A percentile compares a stretch with the other conserved stretches of the same genome.
Conservation (phyloP, 257 asterid genomes). For the Petrea volubilis region DNA sequence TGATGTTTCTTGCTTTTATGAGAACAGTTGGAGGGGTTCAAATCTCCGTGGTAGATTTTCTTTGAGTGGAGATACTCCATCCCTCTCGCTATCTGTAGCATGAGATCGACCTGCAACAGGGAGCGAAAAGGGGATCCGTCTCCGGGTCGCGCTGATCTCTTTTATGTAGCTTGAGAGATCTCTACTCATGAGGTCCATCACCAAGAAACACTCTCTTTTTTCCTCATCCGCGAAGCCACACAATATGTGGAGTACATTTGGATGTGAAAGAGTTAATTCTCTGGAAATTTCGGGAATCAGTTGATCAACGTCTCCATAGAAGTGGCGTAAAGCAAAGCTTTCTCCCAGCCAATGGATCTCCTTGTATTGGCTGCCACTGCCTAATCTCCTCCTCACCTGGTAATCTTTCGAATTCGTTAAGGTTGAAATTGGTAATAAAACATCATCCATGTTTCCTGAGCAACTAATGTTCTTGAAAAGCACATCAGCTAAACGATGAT, state of each 20-base stretch:
- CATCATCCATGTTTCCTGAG: slow-evolving; percentile 30
- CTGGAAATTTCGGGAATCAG: slow-evolving; percentile 42
- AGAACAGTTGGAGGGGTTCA: slow-evolving; percentile 66
- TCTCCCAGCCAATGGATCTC: slow-evolving; percentile 96
- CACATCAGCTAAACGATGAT: slow-evolving; percentile 50
- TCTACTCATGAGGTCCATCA: slow-evolving; percentile 77
- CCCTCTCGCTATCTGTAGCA: slow-evolving; percentile 94
- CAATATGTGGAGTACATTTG: slow-evolving; percentile 61
- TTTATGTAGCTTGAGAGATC: slow-evolving; percentile 66
- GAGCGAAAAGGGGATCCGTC: slow-evolving; percentile 69
- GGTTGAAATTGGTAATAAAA: slow-evolving; percentile 48
- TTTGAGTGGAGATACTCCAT: slow-evolving; percentile 89
- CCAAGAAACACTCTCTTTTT: slow-evolving; percentile 67
- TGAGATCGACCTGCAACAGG: slow-evolving; percentile 71
- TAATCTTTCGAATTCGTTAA: slow-evolving; percentile 69
- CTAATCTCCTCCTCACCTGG: slow-evolving; percentile 67
- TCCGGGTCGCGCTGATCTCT: slow-evolving; percentile 66
- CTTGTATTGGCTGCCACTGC: slow-evolving; percentile 66
- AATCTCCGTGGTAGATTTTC: slow-evolving; percentile 74
- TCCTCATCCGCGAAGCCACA: slow-evolving; percentile 78
- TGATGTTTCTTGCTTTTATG: slow-evolving; percentile 42
- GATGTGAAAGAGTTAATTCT: slow-evolving; percentile 68
- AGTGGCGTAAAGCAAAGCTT: slow-evolving; percentile 75
- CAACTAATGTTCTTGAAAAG: slow-evolving; percentile 54
- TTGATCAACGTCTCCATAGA: slow-evolving; percentile 52